Conservation (phyloP, 176 grass and related monocot species). For the Zoysia japonica region DNA sequence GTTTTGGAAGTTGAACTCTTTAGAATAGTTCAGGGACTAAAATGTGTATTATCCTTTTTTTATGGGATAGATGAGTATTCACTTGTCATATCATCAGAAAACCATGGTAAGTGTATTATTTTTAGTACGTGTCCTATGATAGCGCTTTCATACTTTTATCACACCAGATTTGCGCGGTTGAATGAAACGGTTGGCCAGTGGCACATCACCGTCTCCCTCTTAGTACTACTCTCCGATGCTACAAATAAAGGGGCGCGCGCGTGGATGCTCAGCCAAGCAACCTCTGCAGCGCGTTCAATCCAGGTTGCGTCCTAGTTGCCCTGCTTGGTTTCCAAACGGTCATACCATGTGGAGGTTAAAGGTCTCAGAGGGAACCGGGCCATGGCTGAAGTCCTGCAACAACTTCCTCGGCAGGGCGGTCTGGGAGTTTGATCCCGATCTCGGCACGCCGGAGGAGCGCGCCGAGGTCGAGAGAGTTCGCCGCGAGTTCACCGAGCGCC, state of each 20-base stretch:
- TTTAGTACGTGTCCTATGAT: no score
- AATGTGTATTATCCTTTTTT: no score
- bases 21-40: no score
- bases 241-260: background rate
- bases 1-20: no score
- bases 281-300: no score
- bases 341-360: slow-evolving; percentile 59
- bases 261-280: background rate
- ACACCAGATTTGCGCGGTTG: no score
- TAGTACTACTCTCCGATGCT: background rate
- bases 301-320: background rate
- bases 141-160: no score
- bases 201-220: background rate
- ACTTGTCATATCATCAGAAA: no score
- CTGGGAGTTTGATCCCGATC: slow-evolving; percentile 46
- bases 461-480: slow-evolving; percentile 44
- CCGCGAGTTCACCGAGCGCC: slow-evolving; percentile 22
- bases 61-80: no score
- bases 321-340: background rate
- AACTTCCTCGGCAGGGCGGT: slow-evolving; percentile 35
- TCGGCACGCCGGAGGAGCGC: slow-evolving; percentile 41
- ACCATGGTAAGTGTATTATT: no score
- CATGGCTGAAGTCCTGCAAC: slow-evolving; percentile 40
- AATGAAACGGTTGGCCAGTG: background rate
- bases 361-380: slow-evolving; percentile 29